These are phyloP conservation scores for Phaffia rhodozyma DNA, from an alignment of 1,284 basidiomycete genomes.

Conservation along the genomic window DNA sequence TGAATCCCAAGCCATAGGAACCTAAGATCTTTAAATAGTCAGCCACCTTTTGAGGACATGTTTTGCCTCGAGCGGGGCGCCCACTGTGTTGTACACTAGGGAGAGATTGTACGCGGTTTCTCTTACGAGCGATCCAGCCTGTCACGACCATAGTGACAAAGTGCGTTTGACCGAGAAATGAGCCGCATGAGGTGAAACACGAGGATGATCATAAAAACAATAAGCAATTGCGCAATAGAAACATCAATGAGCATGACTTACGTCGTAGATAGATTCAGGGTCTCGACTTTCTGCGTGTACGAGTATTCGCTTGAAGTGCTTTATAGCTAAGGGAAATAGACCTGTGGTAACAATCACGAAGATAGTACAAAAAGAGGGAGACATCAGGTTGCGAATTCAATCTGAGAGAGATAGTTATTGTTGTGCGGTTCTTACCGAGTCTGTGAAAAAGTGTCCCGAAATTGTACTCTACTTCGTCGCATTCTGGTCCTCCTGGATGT, in stretches of 20 bases:
- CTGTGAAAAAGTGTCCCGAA: constrained; percentile 84
- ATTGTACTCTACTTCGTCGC: constrained; percentile 72
- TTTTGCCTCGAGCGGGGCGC: constrained; percentile 43
- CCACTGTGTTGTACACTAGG: constrained; percentile 64
- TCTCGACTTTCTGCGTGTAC: constrained; percentile 43
- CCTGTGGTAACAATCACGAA: constrained; percentile 40
- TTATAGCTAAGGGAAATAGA: constrained; percentile 61
- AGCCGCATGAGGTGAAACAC: not conserved
- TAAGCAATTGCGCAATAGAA: not conserved
- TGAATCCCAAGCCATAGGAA: no score
- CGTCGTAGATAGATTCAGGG: constrained; percentile 20
- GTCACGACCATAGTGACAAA: constrained; percentile 28
- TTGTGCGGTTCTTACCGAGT: constrained; percentile 47
- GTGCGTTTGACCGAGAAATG: constrained; percentile 16
- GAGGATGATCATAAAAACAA: not conserved
- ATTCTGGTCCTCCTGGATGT: constrained; percentile 39
- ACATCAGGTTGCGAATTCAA: not conserved
- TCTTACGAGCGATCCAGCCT: constrained; percentile 40
- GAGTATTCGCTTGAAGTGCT: constrained; percentile 68
- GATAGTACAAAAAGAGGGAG: not conserved
- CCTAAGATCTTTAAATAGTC: constrained; percentile 23
- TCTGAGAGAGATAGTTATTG: not conserved
- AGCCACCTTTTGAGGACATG: constrained; percentile 39
- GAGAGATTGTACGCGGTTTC: constrained; percentile 84
- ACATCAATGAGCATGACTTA: constrained; percentile 12